Percentiles rank a stretch among this genome's conserved stretches.
Conservation (phyloP, 352 stramenopile genomes). For the Phytophthora niederhauseri region DNA sequence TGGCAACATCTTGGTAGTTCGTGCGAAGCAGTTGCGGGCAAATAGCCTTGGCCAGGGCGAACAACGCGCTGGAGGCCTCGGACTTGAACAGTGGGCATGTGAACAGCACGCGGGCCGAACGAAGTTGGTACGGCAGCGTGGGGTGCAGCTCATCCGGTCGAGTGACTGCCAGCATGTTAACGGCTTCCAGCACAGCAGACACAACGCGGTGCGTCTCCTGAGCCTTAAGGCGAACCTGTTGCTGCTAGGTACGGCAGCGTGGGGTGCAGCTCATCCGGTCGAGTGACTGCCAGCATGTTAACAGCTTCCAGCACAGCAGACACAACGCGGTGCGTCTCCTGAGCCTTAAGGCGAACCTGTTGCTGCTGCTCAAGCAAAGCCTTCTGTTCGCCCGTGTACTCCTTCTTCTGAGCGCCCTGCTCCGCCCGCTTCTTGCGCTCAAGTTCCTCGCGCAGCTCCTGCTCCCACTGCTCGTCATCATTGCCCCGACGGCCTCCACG, state of each 20-base stretch:
- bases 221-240: constrained; percentile 57
- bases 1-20: constrained; percentile 71
- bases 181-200: constrained; percentile 56
- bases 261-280: constrained; percentile 76
- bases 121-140: constrained; percentile 64
- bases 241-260: constrained; percentile 79
- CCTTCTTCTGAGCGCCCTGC: constrained; percentile 47
- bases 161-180: constrained; percentile 62
- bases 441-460: constrained; percentile 83
- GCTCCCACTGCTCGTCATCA: constrained; percentile 87
- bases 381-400: constrained; percentile 64
- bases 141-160: constrained; percentile 77
- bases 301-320: constrained; percentile 64
- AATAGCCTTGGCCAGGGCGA: constrained; percentile 65
- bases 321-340: constrained; percentile 48
- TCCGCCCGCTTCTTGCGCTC: constrained; percentile 68
- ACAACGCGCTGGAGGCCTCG: constrained; percentile 43
- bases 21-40: constrained; percentile 64
- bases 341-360: constrained; percentile 51
- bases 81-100: constrained; percentile 59
- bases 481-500: constrained; percentile 60
- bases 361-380: constrained; percentile 66
- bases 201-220: constrained; percentile 49
- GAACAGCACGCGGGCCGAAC: constrained; percentile 58
- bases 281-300: constrained; percentile 55